A percentile compares a stretch with the other conserved stretches of the same genome.
These are phyloP conservation scores for Aureobasidium leucospermi DNA, from an alignment of 2,329 filamentous ascomycete genomes.

Conservation along the genomic window DNA sequence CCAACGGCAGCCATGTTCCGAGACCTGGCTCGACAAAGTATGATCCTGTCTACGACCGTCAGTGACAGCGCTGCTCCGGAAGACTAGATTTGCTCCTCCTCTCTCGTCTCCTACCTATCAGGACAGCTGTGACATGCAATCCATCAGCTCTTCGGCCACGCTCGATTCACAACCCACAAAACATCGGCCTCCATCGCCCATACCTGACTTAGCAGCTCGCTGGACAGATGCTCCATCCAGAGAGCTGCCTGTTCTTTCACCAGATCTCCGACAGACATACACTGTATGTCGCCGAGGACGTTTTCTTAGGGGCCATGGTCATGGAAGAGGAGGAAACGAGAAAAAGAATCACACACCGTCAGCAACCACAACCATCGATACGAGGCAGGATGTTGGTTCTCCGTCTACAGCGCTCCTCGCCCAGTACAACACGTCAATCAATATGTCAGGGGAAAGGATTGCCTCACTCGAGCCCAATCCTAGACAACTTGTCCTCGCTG, in stretches of 20 bases:
- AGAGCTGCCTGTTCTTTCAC: no score
- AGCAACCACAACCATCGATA: background rate
- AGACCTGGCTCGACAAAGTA: background rate
- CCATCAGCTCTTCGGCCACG: background rate
- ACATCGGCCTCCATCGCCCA: no score
- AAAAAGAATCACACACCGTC: background rate
- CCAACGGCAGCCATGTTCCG: background rate
- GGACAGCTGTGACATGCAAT: background rate
- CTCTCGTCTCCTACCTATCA: background rate
- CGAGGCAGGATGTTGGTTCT: no score
- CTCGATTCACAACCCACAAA: no score
- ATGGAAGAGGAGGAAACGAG: background rate
- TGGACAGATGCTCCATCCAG: no score
- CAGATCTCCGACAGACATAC: no score
- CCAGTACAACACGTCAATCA: no score
- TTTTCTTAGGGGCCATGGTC: no score
- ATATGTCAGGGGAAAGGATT: no score
- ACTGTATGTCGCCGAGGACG: background rate
- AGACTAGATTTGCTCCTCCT: background rate
- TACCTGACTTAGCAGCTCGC: background rate
- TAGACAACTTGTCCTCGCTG: background rate
- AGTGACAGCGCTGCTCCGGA: background rate
- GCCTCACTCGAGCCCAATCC: background rate
- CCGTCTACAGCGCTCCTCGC: no score
- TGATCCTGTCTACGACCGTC: conserved; percentile 1